Evolutionary conservation across 2,329 filamentous ascomycete species (phyloP).

Genomic region (Penicillium glabrum): DNA sequence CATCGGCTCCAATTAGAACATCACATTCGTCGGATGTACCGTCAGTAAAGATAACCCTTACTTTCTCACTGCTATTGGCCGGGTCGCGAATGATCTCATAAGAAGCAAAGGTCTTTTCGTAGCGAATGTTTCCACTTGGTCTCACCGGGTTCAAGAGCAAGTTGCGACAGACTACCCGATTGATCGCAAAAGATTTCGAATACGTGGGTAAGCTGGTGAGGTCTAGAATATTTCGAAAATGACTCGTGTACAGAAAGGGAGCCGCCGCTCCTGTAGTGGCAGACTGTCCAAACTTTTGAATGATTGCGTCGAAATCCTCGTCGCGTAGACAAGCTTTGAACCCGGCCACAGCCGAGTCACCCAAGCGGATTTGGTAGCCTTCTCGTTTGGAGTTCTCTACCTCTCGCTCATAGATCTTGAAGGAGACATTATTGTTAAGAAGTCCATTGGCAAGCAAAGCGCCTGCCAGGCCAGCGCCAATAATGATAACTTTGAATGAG

Average conservation of each 20-base stretch:
- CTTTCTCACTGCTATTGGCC: background rate
- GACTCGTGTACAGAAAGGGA: background rate
- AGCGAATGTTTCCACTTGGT: background rate
- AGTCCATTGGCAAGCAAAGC: background rate
- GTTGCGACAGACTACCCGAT: background rate
- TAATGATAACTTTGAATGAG: background rate
- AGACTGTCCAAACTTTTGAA: background rate
- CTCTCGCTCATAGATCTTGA: background rate
- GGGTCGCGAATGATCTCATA: background rate
- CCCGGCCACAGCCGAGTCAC: background rate
- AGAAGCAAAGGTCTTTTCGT: background rate
- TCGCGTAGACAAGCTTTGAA: background rate
- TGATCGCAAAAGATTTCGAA: background rate
- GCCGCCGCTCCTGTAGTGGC: background rate
- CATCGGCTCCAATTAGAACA: background rate
- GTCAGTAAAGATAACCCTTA: background rate
- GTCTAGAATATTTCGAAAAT: background rate
- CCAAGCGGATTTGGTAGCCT: background rate
- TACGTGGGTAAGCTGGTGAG: background rate
- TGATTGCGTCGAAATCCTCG: background rate
- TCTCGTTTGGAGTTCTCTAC: background rate
- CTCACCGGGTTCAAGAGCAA: background rate
- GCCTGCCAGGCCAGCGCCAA: background rate
- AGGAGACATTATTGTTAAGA: background rate
- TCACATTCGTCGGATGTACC: background rate